These are phyloP conservation scores for Trametes sanguinea DNA, from an alignment of 768 basidiomycete species.

Conservation along the genomic window DNA sequence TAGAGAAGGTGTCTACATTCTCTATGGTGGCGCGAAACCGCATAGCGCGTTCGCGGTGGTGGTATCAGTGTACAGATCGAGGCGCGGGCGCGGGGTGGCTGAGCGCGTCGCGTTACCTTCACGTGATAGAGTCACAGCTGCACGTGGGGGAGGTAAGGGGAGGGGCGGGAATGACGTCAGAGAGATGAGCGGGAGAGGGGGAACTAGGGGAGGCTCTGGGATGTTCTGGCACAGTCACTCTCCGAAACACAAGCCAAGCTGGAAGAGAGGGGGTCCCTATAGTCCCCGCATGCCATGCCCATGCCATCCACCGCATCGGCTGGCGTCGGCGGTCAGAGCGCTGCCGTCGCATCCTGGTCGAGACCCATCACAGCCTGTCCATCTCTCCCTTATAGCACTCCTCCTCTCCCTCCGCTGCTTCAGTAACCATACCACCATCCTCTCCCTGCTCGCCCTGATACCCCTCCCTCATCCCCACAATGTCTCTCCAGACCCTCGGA, in stretches of 20 bases:
- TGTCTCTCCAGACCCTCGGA: constrained; percentile 21
- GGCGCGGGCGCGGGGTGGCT: too few species aligned
- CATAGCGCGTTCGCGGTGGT: constrained; percentile 39
- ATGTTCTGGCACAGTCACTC: not conserved
- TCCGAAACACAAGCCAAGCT: not conserved
- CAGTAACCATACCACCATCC: not conserved
- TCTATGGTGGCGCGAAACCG: constrained; percentile 63
- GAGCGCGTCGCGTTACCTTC: constrained; percentile 3
- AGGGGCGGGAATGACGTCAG: not conserved
- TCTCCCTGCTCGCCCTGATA: not conserved
- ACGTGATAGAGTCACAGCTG: constrained; percentile 9
- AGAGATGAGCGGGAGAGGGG: not conserved
- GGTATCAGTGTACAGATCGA: not conserved
- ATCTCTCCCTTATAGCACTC: not conserved
- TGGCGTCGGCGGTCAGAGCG: not conserved
- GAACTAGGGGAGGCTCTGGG: not conserved
- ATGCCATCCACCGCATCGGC: not conserved
- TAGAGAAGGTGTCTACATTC: constrained; percentile 52
- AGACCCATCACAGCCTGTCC: too few species aligned
- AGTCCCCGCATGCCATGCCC: not conserved
- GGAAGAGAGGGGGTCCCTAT: not conserved
- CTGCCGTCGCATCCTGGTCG: too few species aligned
- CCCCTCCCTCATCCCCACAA: not conserved
- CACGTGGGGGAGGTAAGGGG: not conserved
- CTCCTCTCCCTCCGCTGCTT: not conserved